Base-by-base conservation (phyloP, 1,284 basidiomycete species). In the Papiliotrema fonsecae region DNA sequence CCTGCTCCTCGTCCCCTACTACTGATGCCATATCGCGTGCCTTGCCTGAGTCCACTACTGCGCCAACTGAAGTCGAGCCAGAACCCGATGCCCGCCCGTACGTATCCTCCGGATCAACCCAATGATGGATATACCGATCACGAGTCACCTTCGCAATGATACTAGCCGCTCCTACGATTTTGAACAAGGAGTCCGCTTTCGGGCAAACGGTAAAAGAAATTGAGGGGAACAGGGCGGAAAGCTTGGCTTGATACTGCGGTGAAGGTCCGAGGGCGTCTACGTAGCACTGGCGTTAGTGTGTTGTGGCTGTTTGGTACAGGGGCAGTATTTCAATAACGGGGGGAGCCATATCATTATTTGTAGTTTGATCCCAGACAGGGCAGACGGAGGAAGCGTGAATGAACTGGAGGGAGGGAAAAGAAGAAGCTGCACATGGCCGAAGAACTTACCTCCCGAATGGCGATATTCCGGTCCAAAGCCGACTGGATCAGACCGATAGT, bases 101-200 rank as follows among this genome's bases (percentile, higher is more conserved):
- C 13, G 50, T 24, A 16, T 55, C 64, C 51, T 79, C 78, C 0
- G 73, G 65, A 60, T 78, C 78, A 9, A 62, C 58, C 94, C 94
- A 98, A 10, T 79, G 78, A 47, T 94, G 86, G 19, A 98, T 78
- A 73, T 90, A 92, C 4, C 85, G 81, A 65, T 98, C 94, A 55
- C 94, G 78, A 0, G 94, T 98, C 30, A 75, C 92, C 73, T 98
- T 98, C 4, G 94, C 94, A 4, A 92, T 88, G 27, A 98, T 90
- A 69, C 88, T 92, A 2, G 94, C 96, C 6, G 94, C 94, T 19
- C 91, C 88, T 49, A 98, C 96, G 55, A 98, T 92, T 62, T 93
- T 96, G 79, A 85, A 98, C 58, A 91, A 84, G 18, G 86, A 86
- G 70, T 98, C 94, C 14, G 94, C 94, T 75, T 98, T 97, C 25